Percentiles rank a stretch among this genome's conserved stretches.
These are phyloP conservation scores for Dryadomyces sulphureus DNA, from an alignment of 2,329 filamentous ascomycete species.

Conservation along the genomic window DNA sequence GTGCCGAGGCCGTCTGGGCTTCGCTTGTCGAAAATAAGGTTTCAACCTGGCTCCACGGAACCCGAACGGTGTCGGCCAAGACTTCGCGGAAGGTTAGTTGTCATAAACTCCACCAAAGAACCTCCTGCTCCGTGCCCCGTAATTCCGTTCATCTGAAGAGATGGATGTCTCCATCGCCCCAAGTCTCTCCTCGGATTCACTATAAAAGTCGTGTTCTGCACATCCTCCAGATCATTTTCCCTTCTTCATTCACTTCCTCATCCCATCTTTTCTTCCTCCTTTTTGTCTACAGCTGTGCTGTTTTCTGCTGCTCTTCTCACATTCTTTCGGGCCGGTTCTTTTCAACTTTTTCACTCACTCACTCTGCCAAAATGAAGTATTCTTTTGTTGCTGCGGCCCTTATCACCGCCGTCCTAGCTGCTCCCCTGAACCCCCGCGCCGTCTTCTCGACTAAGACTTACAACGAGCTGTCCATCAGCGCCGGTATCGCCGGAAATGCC, in stretches of 20 bases:
- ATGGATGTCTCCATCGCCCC: neutral
- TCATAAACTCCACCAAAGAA: neutral
- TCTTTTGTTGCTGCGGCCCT: constrained; percentile 12
- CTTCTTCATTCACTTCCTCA: neutral
- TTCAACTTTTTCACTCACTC: neutral
- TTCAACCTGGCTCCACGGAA: neutral
- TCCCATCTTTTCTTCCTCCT: constrained; percentile 1
- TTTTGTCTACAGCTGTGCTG: constrained; percentile 15
- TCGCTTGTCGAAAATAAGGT: neutral
- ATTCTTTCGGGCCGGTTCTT: constrained; percentile 1
- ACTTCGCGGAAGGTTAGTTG: neutral
- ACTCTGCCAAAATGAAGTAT: constrained; percentile 14
- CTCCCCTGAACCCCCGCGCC: constrained; percentile 12
- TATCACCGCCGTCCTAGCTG: constrained; percentile 10
- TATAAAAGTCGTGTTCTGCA: neutral
- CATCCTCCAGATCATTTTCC: constrained; percentile 1
- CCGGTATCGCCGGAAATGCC: constrained; percentile 20
- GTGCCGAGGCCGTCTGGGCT: neutral
- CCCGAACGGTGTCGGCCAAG: constrained; percentile 1
- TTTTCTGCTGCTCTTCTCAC: constrained; percentile 7
- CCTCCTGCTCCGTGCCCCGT: neutral
- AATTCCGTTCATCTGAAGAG: neutral
- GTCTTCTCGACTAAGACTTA: constrained; percentile 19
- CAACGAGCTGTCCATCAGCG: constrained; percentile 21
- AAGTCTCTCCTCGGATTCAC: neutral